Conservation (phyloP, 1,139 yeast species). For the Nakaseomyces nivariensis region DNA sequence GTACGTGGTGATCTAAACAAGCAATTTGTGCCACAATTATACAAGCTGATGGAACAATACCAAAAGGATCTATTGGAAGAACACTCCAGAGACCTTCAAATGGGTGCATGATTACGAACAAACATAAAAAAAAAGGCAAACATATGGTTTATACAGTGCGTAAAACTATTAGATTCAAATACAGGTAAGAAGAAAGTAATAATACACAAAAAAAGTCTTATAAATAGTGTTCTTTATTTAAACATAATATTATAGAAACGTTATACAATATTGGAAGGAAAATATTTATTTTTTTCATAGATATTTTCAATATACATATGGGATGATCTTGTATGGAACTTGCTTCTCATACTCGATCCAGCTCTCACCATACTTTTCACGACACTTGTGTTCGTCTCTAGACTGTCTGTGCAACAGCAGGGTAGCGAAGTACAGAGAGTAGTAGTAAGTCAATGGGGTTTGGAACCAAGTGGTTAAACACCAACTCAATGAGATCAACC, state of each 20-base stretch:
- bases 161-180: not conserved
- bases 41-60: conserved; percentile 41
- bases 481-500: conserved; percentile 89
- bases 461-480: conserved; percentile 80
- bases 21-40: conserved; percentile 43
- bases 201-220: not conserved
- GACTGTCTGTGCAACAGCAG: conserved; percentile 78
- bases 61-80: conserved; percentile 52
- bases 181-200: not conserved
- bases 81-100: conserved; percentile 53
- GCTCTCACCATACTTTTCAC: conserved; percentile 69
- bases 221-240: not conserved
- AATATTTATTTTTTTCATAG: no score
- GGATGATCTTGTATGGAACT: conserved; percentile 87
- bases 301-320: conserved; percentile 55
- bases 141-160: conserved; percentile 1
- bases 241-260: not conserved
- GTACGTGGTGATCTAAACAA: conserved; percentile 7
- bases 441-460: conserved; percentile 80
- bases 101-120: conserved; percentile 16
- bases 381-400: conserved; percentile 88
- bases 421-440: conserved; percentile 70
- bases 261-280: no score
- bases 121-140: not conserved
- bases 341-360: conserved; percentile 73